phyloP scores from a whole-genome alignment of 352 stramenopile species.

The Plasmopara muralis region DNA sequence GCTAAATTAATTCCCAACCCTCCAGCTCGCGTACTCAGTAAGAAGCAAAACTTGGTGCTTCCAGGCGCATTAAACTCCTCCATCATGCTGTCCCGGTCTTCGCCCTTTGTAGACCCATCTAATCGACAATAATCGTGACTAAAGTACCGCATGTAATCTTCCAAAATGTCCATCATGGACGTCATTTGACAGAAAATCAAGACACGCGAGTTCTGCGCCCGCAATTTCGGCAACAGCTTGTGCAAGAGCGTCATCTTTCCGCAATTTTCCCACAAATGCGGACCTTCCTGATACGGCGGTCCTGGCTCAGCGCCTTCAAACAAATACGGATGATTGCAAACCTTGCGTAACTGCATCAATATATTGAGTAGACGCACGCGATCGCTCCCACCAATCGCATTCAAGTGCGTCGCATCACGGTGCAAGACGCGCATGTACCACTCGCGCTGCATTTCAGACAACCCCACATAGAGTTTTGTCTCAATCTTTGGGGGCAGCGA shows the following conservation, averaged over 20 bases:
- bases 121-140: conserved; percentile 80
- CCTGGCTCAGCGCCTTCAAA: conserved; percentile 98
- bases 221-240: conserved; percentile 85
- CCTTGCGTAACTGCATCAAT: conserved; percentile 98
- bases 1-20: conserved; percentile 98
- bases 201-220: conserved; percentile 86
- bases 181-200: conserved; percentile 99
- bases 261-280: conserved; percentile 97
- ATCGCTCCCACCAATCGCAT: conserved; percentile 95
- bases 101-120: conserved; percentile 78
- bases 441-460: conserved; percentile 97
- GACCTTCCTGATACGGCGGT: conserved; percentile 94
- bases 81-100: conserved; percentile 90
- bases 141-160: conserved; percentile 96
- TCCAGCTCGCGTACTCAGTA: conserved; percentile 95
- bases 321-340: conserved; percentile 99
- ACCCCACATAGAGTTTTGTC: conserved; percentile 97
- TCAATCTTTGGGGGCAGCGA: conserved; percentile 97
- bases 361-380: conserved; percentile 96
- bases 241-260: conserved; percentile 98
- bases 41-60: conserved; percentile 96
- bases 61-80: conserved; percentile 97
- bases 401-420: conserved; percentile 93
- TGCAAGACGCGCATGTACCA: conserved; percentile 98
- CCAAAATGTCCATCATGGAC: conserved; percentile 98